These are phyloP conservation scores for Bullera alba DNA, from an alignment of 768 basidiomycete species.

Conservation along the genomic window DNA sequence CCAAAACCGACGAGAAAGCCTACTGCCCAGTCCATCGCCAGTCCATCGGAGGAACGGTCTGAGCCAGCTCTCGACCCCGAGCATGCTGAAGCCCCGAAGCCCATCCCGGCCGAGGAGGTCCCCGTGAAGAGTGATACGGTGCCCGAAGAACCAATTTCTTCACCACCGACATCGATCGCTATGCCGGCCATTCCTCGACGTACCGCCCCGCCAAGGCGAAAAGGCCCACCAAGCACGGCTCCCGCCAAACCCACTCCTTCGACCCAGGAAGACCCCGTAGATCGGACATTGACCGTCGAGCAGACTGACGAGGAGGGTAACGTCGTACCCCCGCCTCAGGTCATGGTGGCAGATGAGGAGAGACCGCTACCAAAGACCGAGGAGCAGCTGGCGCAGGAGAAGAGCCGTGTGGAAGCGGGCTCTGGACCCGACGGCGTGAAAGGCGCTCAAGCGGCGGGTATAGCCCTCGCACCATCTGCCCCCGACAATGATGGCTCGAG, in stretches of 20 bases:
- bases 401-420: slow-evolving; percentile 27
- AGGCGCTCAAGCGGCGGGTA: slow-evolving; percentile 43
- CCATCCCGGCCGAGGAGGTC: not conserved
- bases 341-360: slow-evolving; percentile 37
- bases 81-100: not conserved
- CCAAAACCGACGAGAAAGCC: slow-evolving; percentile 63
- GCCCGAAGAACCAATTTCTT: slow-evolving; percentile 2
- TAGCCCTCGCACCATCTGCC: slow-evolving; percentile 33
- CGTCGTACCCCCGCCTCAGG: slow-evolving; percentile 27
- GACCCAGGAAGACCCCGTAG: slow-evolving; percentile 2
- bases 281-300: slow-evolving; percentile 25
- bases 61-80: no score
- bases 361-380: slow-evolving; percentile 37
- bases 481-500: not conserved
- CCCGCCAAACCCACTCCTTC: slow-evolving; percentile 3
- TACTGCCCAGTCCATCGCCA: slow-evolving; percentile 9
- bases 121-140: slow-evolving; percentile 1
- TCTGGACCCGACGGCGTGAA: slow-evolving; percentile 28
- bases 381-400: slow-evolving; percentile 20
- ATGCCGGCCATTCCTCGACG: slow-evolving; percentile 67
- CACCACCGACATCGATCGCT: slow-evolving; percentile 55
- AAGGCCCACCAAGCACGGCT: slow-evolving; percentile 3
- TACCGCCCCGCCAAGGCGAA: slow-evolving; percentile 60
- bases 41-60: slow-evolving; percentile 5
- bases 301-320: slow-evolving; percentile 53